phyloP scores from a whole-genome alignment of 208 protist genomes.

The Wallacemonas sp. region DNA sequence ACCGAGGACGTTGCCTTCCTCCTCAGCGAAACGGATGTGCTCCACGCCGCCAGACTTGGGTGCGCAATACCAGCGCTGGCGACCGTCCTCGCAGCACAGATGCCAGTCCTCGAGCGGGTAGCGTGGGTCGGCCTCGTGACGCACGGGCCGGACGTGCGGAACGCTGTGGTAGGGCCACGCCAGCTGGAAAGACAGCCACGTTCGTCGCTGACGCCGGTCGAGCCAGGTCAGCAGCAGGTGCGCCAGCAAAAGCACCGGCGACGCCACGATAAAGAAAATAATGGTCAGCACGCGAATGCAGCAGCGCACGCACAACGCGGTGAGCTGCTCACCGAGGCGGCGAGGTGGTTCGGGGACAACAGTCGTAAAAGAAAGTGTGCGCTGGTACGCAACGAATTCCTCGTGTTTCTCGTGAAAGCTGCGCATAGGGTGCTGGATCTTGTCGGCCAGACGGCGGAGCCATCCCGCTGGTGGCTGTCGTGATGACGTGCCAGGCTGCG shows the following conservation, averaged over 20 bases:
- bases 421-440: constrained; percentile 4
- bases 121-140: constrained; percentile 11
- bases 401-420: constrained; percentile 24
- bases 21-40: constrained; percentile 34
- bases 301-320: constrained; percentile 12
- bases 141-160: constrained; percentile 37
- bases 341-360: constrained; percentile 63
- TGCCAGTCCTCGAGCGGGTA: constrained; percentile 78
- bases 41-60: not conserved
- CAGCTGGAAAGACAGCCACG: constrained; percentile 28
- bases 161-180: constrained; percentile 37
- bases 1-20: constrained; percentile 59
- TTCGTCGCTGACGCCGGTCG: constrained; percentile 50
- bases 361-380: constrained; percentile 49
- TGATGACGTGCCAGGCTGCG: no score
- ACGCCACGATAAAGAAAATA: constrained; percentile 37
- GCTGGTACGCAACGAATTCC: constrained; percentile 44
- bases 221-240: constrained; percentile 48
- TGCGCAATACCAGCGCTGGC: constrained; percentile 77
- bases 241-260: constrained; percentile 33
- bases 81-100: constrained; percentile 83
- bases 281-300: not conserved
- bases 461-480: no score
- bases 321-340: constrained; percentile 44
- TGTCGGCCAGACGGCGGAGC: not conserved